Base-by-base conservation (phyloP, 1,139 yeast species). In the Zygosaccharomyces sapae region DNA sequence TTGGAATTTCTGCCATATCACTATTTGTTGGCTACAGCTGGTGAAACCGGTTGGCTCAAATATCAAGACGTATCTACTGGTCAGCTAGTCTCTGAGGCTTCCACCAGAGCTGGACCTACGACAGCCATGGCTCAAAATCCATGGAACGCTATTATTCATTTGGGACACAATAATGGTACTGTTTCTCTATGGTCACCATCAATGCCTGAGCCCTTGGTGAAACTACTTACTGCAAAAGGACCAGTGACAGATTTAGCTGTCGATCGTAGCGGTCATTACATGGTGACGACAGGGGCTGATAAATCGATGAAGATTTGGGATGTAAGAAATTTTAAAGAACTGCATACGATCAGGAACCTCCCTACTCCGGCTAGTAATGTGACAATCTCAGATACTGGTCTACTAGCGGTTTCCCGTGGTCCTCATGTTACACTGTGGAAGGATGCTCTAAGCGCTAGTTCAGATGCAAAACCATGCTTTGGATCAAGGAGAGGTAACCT, bases 31-130 rank as follows among this genome's bases (percentile, higher is more conserved):
- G 89, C 84, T 1, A 81, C 96, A 0, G 92, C 95, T 0, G 96
- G 97, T 27, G 82, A 85, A 53, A 79, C 95, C 1, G 97, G 97
- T 4, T 86, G 75, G 66, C 74, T 94, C 52, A 87, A 87, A 67
- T 94, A 88, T 66, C 97, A 90, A 61, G 99, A 94, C 68, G 95
- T 90, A 2, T 84, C 96, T 2, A 92, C 98, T 0, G 99, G 99
- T 51, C 77, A 75, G 43, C 70, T 89, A 38, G 92, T 90, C 0
- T 75, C 90, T 43, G 97, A 92, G 65, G 71, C 82, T 38, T 76
- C 92, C 61, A 89, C 97, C 8, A 88, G 86, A 65, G 68, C 87
- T 52, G 99, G 98, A 0, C 95, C 97, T 9, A 86, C 96, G 0
- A 82, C 81, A 44, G 77, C 94, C 7, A 80, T 90, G 89, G 74